Base-by-base conservation (phyloP, 495 filamentous ascomycete genomes). In the Penicillium dipodomyicola region DNA sequence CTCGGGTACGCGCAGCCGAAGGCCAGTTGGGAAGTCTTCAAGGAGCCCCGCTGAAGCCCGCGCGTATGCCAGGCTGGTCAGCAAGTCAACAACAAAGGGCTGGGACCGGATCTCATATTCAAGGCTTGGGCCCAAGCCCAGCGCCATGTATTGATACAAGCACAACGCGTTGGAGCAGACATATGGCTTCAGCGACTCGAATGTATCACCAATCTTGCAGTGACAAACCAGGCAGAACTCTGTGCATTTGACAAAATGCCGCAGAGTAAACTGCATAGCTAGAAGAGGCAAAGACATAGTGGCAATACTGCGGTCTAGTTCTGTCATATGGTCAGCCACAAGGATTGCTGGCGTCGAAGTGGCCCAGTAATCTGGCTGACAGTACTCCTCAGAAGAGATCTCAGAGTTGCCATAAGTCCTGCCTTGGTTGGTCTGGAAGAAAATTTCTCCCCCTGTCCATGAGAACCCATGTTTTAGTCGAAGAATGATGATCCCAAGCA, bases 151-250 rank as follows among this genome's bases (percentile, higher is more conserved):
- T 64, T 97, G 93, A 60, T 91, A 94, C 2, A 96, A 74, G 65
- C 93, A 97, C 8, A 97, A 77, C 4, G 80, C 81, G 19, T 84
- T 82, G 27, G 82, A 84, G 77, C 93, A 97, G 19, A 96, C 91
- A 62, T 94, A 96, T 0, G 93, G 93, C 57, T 91, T 93, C 42
- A 97, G 74, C n/a, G 92, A 87, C 61, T 92, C 89, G 45, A 96
- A 88, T 7, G 83, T 81, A 6, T 79, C 80, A n/a, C 82, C 67
- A 30, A 90, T 78, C 63, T 81, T 88, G 62, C 82, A 81, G 67
- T 96, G 89, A 62, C 93, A 97, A 14, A 92, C 84, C 39, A 95
- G 79, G 67, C 93, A 97, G 67, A 92, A 96, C 39, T 94, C 86
- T 5, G 89, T 91, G 61, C 91, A 96, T 46, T 82, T 86, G 22